A percentile compares a stretch with the other conserved stretches of the same genome.
These are phyloP conservation scores for Earliella scabrosa DNA, from an alignment of 1,284 basidiomycete species.

Conservation along the genomic window DNA sequence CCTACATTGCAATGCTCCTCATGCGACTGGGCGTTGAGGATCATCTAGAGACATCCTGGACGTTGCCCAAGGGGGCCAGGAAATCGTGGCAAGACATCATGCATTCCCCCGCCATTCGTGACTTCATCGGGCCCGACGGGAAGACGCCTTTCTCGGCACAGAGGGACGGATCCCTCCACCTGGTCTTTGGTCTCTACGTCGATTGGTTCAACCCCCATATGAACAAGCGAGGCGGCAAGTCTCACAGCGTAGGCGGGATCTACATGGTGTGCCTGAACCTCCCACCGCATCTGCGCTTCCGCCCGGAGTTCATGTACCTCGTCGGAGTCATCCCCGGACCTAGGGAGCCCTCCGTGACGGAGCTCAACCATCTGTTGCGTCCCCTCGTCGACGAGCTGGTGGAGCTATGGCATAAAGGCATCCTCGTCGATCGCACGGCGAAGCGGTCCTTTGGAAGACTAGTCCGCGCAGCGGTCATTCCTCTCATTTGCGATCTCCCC, in stretches of 20 bases:
- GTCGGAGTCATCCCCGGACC: conserved; percentile 28
- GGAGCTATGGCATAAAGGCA: conserved; percentile 19
- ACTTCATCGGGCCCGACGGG: conserved; percentile 11
- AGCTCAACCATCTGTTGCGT: conserved; percentile 27
- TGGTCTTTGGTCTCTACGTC: conserved; percentile 31
- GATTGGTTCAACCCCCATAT: conserved; percentile 35
- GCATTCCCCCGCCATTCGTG: background rate
- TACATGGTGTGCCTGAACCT: too few relatives aligned
- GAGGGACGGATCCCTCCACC: too few relatives aligned
- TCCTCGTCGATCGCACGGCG: conserved; percentile 14
- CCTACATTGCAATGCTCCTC: conserved; percentile 4
- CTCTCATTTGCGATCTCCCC: conserved; percentile 8
- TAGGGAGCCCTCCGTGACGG: conserved; percentile 8
- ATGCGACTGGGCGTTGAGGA: background rate
- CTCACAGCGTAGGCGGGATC: too few relatives aligned
- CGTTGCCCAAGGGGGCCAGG: background rate
- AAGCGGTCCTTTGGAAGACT: conserved; percentile 5
- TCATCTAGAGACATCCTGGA: background rate
- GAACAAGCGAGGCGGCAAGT: conserved; percentile 31
- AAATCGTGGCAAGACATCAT: conserved; percentile 3
- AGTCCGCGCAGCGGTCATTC: conserved; percentile 11
- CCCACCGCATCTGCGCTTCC: conserved; percentile 28
- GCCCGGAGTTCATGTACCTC: conserved; percentile 30
- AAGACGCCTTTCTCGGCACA: conserved; percentile 7
- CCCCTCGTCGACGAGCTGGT: conserved; percentile 28